A percentile compares a stretch with the other conserved stretches of the same genome.
phyloP scores from a whole-genome alignment of 306 rosid genomes.

The Vicia faba region DNA sequence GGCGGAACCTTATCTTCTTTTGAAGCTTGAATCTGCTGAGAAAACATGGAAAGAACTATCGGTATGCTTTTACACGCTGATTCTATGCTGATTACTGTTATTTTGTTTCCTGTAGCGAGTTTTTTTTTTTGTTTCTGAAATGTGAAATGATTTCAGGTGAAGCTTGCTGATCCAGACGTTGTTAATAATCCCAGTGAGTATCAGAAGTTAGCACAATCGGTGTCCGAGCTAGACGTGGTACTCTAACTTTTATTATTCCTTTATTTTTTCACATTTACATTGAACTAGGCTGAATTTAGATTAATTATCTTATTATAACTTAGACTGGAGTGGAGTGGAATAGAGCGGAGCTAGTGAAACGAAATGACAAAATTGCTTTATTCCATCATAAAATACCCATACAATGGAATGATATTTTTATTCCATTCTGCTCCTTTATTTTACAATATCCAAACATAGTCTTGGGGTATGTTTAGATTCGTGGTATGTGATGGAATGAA shows the following conservation, averaged over 20 bases:
- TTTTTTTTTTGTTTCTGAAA: neutral
- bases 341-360: too few relatives aligned
- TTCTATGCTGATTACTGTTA: neutral
- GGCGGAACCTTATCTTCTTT: slow-evolving; percentile 93
- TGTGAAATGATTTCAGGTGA: slow-evolving; percentile 51
- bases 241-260: slow-evolving; percentile 13
- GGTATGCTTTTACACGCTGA: slow-evolving; percentile 43
- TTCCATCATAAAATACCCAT: too few relatives aligned
- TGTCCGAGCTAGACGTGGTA: slow-evolving; percentile 88
- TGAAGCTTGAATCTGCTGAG: slow-evolving; percentile 91
- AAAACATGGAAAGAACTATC: slow-evolving; percentile 95
- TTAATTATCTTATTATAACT: neutral
- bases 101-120: neutral
- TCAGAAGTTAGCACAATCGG: slow-evolving; percentile 94
- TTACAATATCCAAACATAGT: too few relatives aligned
- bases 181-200: slow-evolving; percentile 84
- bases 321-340: too few relatives aligned
- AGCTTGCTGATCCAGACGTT: slow-evolving; percentile 90
- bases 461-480: too few relatives aligned
- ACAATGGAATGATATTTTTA: too few relatives aligned
- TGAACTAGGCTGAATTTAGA: neutral
- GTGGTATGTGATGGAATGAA: too few relatives aligned
- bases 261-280: slow-evolving; percentile 1
- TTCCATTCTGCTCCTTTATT: too few relatives aligned
- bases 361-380: too few relatives aligned